These are phyloP conservation scores for Termitomyces sp. DNA, from an alignment of 768 basidiomycete species.

Conservation along the genomic window DNA sequence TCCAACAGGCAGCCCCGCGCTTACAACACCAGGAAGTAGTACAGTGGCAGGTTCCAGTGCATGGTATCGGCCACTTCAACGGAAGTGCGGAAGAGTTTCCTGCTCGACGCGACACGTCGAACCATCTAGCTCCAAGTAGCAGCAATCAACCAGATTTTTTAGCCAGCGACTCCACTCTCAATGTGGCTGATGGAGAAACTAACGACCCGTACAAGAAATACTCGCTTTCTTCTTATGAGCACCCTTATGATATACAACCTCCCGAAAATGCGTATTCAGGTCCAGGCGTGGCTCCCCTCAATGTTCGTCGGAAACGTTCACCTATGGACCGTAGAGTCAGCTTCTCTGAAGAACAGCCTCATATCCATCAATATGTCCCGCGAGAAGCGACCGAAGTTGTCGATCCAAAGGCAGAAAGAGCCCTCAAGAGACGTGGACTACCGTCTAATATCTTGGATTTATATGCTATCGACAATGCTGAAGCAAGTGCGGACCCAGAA, in stretches of 20 bases:
- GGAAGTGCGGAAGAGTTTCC: constrained; percentile 21
- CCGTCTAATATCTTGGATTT: constrained; percentile 49
- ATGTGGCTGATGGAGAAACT: constrained; percentile 9
- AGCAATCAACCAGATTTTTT: constrained; percentile 24
- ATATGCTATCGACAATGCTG: constrained; percentile 32
- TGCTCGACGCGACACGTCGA: constrained; percentile 18
- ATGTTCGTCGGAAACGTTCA: constrained; percentile 18
- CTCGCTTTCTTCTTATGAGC: constrained; percentile 49
- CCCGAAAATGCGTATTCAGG: constrained; percentile 38
- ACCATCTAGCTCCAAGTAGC: constrained; percentile 3
- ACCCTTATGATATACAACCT: constrained; percentile 56
- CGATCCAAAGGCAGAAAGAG: constrained; percentile 24
- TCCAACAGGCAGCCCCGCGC: constrained; percentile 9
- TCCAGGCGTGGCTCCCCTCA: constrained; percentile 12
- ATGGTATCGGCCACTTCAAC: constrained; percentile 12
- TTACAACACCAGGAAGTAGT: constrained; percentile 10
- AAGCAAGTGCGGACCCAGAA: constrained; percentile 15
- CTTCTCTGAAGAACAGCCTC: constrained; percentile 27
- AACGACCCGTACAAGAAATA: constrained; percentile 32
- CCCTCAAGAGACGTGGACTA: constrained; percentile 37
- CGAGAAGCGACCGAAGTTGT: constrained; percentile 10
- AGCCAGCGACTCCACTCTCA: constrained; percentile 33
- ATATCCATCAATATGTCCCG: constrained; percentile 17
- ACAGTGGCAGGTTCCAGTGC: constrained; percentile 25
- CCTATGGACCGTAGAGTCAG: constrained; percentile 30